Evolutionary conservation across 495 filamentous ascomycete genomes (phyloP).

Genomic region (Lophiostoma macrostomum): DNA sequence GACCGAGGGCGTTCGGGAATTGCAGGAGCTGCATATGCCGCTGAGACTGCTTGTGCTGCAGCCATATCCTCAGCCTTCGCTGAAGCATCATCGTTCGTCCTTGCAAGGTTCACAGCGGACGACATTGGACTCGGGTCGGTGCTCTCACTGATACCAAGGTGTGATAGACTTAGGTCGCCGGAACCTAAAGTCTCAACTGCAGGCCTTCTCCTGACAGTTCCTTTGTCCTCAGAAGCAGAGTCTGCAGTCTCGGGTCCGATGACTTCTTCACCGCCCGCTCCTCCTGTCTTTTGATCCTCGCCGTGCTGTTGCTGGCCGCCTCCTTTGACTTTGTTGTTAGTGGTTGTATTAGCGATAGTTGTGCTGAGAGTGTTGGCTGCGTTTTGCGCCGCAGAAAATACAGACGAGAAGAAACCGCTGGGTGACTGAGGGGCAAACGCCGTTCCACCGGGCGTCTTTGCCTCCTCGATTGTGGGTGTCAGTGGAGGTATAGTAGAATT

Average conservation of each 20-base stretch:
- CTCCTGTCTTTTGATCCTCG: constrained; percentile 39
- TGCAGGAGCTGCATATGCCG: constrained; percentile 49
- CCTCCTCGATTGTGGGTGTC: constrained; percentile 68
- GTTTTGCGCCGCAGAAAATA: constrained; percentile 91
- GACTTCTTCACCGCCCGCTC: constrained; percentile 37
- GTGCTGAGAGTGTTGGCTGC: constrained; percentile 84
- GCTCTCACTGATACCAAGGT: constrained; percentile 66
- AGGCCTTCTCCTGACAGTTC: constrained; percentile 45
- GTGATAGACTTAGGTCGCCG: constrained; percentile 82
- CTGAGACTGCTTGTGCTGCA: constrained; percentile 58
- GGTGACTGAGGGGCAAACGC: constrained; percentile 46
- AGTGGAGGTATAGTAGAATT: constrained; percentile 67
- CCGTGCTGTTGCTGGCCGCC: constrained; percentile 25
- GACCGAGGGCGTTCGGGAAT: constrained; percentile 33
- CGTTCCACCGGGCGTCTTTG: constrained; percentile 49
- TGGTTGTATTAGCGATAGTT: constrained; percentile 65
- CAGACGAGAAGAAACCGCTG: constrained; percentile 84
- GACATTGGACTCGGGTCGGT: constrained; percentile 46
- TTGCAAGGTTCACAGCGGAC: constrained; percentile 46
- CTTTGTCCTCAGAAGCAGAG: constrained; percentile 17
- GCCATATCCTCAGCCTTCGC: constrained; percentile 57
- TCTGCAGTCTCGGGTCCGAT: constrained; percentile 33
- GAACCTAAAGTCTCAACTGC: constrained; percentile 87
- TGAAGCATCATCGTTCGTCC: constrained; percentile 50
- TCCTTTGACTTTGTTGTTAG: constrained; percentile 36